Percentiles rank a stretch among this genome's conserved stretches.
Conservation (phyloP, 2,329 filamentous ascomycete species). For the Fusarium scirpi region DNA sequence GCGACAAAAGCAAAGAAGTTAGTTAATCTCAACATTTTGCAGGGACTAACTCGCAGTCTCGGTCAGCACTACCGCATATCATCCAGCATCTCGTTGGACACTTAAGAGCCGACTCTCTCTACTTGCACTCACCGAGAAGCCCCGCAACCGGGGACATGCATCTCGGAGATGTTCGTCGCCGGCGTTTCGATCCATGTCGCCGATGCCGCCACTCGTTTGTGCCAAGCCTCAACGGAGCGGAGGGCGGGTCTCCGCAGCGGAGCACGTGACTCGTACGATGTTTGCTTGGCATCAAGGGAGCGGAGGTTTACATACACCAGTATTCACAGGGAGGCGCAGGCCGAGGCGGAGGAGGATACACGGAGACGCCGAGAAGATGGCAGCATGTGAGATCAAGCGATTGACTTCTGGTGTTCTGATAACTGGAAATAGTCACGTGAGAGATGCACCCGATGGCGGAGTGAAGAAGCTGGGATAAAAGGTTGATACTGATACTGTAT, state of each 20-base stretch:
- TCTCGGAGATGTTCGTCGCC: not conserved
- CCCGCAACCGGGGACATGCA: not conserved
- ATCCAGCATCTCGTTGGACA: not conserved
- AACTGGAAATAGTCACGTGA: not conserved
- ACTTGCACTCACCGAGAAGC: constrained; percentile 8
- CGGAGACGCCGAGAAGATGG: not conserved
- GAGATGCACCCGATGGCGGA: not conserved
- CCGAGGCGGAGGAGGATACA: constrained; percentile 3
- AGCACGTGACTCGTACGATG: constrained; percentile 44
- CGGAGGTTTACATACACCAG: constrained; percentile 13
- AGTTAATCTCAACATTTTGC: not conserved
- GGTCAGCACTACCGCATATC: not conserved
- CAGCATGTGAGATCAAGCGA: not conserved
- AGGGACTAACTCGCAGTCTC: not conserved
- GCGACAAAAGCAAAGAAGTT: not conserved
- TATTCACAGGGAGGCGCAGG: constrained; percentile 8
- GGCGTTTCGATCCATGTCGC: constrained; percentile 9
- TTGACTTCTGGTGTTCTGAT: not conserved
- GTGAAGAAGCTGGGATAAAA: not conserved
- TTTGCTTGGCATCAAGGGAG: constrained; percentile 14
- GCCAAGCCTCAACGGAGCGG: constrained; percentile 33
- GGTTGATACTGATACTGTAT: too few relatives aligned
- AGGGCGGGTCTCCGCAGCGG: constrained; percentile 33
- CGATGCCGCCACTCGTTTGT: constrained; percentile 25
- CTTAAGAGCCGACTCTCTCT: not conserved